Evolutionary conservation across 805 yeast genomes (phyloP).

Genomic region (Komagataella mondaviorum): DNA sequence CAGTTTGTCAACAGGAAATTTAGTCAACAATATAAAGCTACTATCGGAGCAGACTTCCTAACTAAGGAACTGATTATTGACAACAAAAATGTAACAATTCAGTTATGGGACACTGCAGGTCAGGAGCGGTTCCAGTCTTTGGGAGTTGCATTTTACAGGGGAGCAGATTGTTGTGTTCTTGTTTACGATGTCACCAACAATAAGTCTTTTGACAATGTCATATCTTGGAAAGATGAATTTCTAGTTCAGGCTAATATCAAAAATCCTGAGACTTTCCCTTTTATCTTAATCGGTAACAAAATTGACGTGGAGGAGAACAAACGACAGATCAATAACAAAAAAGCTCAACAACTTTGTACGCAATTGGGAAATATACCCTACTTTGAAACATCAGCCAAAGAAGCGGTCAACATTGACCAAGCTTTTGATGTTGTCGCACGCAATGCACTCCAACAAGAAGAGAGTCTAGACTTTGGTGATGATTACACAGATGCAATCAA

Average conservation of each 20-base stretch:
- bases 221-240: slow-evolving; percentile 93
- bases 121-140: slow-evolving; percentile 95
- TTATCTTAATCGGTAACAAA: slow-evolving; percentile 89
- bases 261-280: slow-evolving; percentile 93
- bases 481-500: slow-evolving; percentile 95
- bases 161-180: slow-evolving; percentile 95
- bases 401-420: slow-evolving; percentile 85
- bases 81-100: slow-evolving; percentile 68
- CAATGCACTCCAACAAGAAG: slow-evolving; percentile 92
- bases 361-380: slow-evolving; percentile 66
- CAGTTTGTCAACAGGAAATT: slow-evolving; percentile 93
- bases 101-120: slow-evolving; percentile 98
- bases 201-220: slow-evolving; percentile 80
- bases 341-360: slow-evolving; percentile 27
- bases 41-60: slow-evolving; percentile 94
- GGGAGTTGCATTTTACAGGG: slow-evolving; percentile 95
- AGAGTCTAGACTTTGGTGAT: slow-evolving; percentile 78
- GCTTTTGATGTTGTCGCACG: slow-evolving; percentile 95
- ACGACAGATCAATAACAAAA: slow-evolving; percentile 51
- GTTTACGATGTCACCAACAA: slow-evolving; percentile 94
- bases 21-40: slow-evolving; percentile 91
- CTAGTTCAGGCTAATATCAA: slow-evolving; percentile 84
- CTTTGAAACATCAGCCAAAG: slow-evolving; percentile 97
- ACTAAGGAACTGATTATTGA: slow-evolving; percentile 85
- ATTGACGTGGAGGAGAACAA: slow-evolving; percentile 88